Conservation (phyloP, 148 eudicot species). For the Silene uniflora region DNA sequence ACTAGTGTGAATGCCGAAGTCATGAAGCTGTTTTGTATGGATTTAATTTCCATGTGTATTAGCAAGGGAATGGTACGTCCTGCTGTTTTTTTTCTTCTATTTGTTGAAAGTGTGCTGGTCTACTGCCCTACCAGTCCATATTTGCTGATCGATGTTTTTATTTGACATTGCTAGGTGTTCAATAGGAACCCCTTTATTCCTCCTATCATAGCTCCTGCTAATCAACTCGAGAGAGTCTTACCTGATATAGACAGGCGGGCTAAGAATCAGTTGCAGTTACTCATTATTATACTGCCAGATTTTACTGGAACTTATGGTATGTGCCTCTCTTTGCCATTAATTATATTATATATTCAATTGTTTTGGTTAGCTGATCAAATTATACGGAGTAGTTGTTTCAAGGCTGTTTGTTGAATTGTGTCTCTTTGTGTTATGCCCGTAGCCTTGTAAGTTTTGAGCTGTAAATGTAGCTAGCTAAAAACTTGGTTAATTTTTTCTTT, state of each 20-base stretch:
- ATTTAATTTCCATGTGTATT: conserved; percentile 53
- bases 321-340: conserved; percentile 1
- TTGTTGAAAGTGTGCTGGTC: too few relatives aligned
- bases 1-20: conserved; percentile 2
- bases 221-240: conserved; percentile 48
- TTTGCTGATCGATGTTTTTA: not conserved
- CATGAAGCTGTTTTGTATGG: conserved; percentile 34
- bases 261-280: conserved; percentile 46
- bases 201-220: conserved; percentile 19
- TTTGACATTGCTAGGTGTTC: conserved; percentile 38
- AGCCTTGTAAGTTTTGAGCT: too few relatives aligned
- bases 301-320: conserved; percentile 60
- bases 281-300: conserved; percentile 73
- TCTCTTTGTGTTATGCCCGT: not conserved
- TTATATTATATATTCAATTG: not conserved
- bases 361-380: not conserved
- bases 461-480: too few relatives aligned
- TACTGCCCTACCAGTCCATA: not conserved
- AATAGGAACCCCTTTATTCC: conserved; percentile 36
- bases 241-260: conserved; percentile 27
- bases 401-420: not conserved
- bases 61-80: conserved; percentile 75
- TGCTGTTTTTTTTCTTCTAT: not conserved
- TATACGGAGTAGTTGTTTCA: not conserved
- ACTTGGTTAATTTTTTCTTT: too few relatives aligned